Evolutionary conservation across 768 basidiomycete genomes (phyloP).

Genomic region (Trametes meyenii): DNA sequence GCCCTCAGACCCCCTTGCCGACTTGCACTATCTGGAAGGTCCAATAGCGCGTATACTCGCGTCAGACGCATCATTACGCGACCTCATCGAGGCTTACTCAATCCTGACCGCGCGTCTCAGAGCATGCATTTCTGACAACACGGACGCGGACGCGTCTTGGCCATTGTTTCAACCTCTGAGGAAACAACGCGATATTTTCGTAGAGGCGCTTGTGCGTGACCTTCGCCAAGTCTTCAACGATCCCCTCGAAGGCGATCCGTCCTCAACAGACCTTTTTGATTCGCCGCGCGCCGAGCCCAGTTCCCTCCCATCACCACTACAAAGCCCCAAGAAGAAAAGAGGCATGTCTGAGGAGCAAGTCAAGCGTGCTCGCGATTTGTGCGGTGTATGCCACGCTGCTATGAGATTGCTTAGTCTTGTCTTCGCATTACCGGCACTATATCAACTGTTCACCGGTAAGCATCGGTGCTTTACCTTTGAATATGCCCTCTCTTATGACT

Average conservation of each 20-base stretch:
- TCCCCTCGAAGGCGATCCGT: conserved; percentile 38
- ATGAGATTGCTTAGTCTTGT: conserved; percentile 64
- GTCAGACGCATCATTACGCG: conserved; percentile 47
- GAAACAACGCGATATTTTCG: conserved; percentile 53
- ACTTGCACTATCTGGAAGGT: conserved; percentile 64
- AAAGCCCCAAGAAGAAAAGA: conserved; percentile 65
- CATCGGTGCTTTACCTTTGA: neutral
- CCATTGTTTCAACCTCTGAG: conserved; percentile 74
- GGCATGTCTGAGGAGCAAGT: conserved; percentile 80
- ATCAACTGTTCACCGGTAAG: conserved; percentile 64
- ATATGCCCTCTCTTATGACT: conserved; percentile 13
- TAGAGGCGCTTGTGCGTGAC: conserved; percentile 67
- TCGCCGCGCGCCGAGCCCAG: conserved; percentile 15
- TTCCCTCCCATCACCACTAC: conserved; percentile 66
- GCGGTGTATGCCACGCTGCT: conserved; percentile 70
- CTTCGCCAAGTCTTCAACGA: conserved; percentile 65
- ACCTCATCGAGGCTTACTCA: conserved; percentile 76
- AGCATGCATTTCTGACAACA: conserved; percentile 41
- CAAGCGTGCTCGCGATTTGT: conserved; percentile 79
- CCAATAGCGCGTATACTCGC: conserved; percentile 65
- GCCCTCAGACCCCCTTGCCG: conserved; percentile 64
- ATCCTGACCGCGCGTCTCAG: conserved; percentile 69
- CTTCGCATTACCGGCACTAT: conserved; percentile 62
- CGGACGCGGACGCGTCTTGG: conserved; percentile 64
- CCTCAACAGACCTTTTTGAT: conserved; percentile 4